These are phyloP conservation scores for Aphanoascus verrucosus DNA, from an alignment of 2,329 filamentous ascomycete species.

Conservation along the genomic window DNA sequence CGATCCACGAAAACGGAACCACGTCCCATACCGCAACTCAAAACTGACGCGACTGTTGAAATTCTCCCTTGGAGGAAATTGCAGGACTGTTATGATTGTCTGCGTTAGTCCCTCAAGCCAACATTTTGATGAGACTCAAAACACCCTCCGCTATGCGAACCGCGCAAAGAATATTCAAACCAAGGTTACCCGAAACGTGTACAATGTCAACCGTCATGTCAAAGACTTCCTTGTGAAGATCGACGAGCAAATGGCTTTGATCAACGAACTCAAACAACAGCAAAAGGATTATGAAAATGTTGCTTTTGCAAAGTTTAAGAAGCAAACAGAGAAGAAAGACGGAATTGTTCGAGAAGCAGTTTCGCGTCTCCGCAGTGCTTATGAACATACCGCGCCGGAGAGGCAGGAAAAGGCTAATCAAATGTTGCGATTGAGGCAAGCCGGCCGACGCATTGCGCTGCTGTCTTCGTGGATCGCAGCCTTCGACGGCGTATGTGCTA, in stretches of 20 bases:
- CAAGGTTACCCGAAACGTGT: conserved; percentile 97
- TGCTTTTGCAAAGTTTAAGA: conserved; percentile 80
- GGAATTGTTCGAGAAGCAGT: conserved; percentile 65
- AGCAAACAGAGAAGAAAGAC: conserved; percentile 78
- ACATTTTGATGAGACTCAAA: conserved; percentile 97
- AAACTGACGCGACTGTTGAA: conserved; percentile 92
- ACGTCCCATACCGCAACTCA: conserved; percentile 95
- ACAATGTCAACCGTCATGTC: conserved; percentile 97
- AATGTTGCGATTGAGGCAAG: conserved; percentile 71
- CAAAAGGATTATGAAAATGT: conserved; percentile 77
- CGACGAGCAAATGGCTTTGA: conserved; percentile 93
- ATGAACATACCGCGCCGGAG: conserved; percentile 67
- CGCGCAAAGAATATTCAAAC: conserved; percentile 99
- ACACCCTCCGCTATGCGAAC: conserved; percentile 93
- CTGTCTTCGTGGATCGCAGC: conserved; percentile 89
- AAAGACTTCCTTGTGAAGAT: conserved; percentile 99
- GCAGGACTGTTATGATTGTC: conserved; percentile 99
- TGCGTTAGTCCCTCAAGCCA: conserved; percentile 93
- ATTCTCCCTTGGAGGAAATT: conserved; percentile 94
- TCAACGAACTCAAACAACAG: conserved; percentile 88
- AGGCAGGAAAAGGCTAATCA: conserved; percentile 66
- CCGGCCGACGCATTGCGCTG: conserved; percentile 74
- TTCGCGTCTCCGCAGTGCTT: conserved; percentile 67
- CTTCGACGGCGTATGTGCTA: conserved; percentile 73
- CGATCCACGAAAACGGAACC: conserved; percentile 79